Evolutionary conservation across 2,329 filamentous ascomycete genomes (phyloP).

Genomic region (Trichophyton benhamiae): DNA sequence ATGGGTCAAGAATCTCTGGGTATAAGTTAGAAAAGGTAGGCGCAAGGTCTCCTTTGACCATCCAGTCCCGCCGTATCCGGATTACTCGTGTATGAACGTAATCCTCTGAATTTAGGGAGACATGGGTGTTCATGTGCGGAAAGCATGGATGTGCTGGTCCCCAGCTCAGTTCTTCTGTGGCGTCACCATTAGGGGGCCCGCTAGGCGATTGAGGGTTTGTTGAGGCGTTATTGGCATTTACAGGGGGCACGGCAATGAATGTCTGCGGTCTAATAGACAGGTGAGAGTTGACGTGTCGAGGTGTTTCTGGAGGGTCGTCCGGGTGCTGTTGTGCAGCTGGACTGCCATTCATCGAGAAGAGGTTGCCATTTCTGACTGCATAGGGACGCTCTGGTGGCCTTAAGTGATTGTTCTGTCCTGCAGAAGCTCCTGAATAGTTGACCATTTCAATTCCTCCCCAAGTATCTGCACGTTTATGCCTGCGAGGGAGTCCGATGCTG

Average conservation of each 20-base stretch:
- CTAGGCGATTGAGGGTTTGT: constrained; percentile 15
- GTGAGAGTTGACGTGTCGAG: constrained; percentile 30
- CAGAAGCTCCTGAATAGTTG: constrained; percentile 17
- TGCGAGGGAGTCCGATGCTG: constrained; percentile 41
- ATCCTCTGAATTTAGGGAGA: constrained; percentile 61
- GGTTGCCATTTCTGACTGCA: constrained; percentile 2
- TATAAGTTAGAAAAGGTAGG: constrained; percentile 93
- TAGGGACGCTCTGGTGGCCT: constrained; percentile 18
- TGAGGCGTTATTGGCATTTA: constrained; percentile 7
- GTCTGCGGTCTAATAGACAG: constrained; percentile 31
- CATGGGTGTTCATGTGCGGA: constrained; percentile 85
- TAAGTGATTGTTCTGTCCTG: constrained; percentile 17
- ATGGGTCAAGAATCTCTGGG: constrained; percentile 84
- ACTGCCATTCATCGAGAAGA: not conserved
- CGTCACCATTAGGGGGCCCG: constrained; percentile 21
- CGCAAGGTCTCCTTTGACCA: constrained; percentile 75
- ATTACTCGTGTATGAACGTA: constrained; percentile 76
- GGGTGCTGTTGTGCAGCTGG: not conserved
- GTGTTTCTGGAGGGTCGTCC: constrained; percentile 18
- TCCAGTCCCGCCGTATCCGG: constrained; percentile 81
- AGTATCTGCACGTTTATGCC: constrained; percentile 27
- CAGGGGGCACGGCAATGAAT: constrained; percentile 27
- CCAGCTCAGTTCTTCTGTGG: constrained; percentile 66
- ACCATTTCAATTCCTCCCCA: constrained; percentile 15
- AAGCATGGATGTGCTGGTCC: constrained; percentile 89